A percentile compares a stretch with the other conserved stretches of the same genome.
Evolutionary conservation across 1,284 basidiomycete species (phyloP).

Genomic region (Trichosporon sp.): DNA sequence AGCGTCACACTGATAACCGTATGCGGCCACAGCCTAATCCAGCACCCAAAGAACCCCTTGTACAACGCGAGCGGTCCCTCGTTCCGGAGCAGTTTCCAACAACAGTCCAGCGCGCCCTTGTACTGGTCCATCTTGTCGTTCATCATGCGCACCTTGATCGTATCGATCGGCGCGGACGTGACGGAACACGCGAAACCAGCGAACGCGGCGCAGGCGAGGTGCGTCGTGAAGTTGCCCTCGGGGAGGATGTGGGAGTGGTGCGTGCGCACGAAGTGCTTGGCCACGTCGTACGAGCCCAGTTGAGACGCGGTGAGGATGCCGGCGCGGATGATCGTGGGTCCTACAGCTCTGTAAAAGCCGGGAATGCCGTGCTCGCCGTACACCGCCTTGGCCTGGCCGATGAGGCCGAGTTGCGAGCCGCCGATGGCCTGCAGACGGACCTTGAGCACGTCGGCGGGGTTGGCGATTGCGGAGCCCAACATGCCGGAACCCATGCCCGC

Average conservation of each 20-base stretch:
- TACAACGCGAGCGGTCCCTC: slow-evolving; percentile 34
- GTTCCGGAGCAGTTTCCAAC: slow-evolving; percentile 25
- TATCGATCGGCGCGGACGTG: slow-evolving; percentile 32
- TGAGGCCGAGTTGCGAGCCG: slow-evolving; percentile 21
- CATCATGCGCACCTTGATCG: slow-evolving; percentile 35
- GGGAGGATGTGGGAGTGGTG: slow-evolving; percentile 30
- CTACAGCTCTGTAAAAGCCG: slow-evolving; percentile 30
- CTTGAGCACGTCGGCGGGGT: slow-evolving; percentile 35
- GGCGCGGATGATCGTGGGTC: slow-evolving; percentile 29
- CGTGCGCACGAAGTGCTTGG: slow-evolving; percentile 33
- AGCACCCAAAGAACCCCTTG: slow-evolving; percentile 35
- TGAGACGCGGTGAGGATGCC: slow-evolving; percentile 34
- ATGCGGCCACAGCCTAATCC: slow-evolving; percentile 34
- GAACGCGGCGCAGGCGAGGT: slow-evolving; percentile 31
- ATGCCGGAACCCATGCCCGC: slow-evolving; percentile 27
- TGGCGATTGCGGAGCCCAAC: slow-evolving; percentile 31
- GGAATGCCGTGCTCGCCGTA: slow-evolving; percentile 24
- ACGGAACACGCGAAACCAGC: slow-evolving; percentile 31
- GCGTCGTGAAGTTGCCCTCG: slow-evolving; percentile 28
- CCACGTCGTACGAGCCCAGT: slow-evolving; percentile 33
- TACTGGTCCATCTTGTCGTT: slow-evolving; percentile 29
- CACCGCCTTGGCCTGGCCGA: slow-evolving; percentile 22
- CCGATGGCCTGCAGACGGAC: slow-evolving; percentile 32
- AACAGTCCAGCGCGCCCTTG: slow-evolving; percentile 24
- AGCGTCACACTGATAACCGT: slow-evolving; percentile 31